Conservation (phyloP, 2,329 filamentous ascomycete species). For the Fusarium nygamai region DNA sequence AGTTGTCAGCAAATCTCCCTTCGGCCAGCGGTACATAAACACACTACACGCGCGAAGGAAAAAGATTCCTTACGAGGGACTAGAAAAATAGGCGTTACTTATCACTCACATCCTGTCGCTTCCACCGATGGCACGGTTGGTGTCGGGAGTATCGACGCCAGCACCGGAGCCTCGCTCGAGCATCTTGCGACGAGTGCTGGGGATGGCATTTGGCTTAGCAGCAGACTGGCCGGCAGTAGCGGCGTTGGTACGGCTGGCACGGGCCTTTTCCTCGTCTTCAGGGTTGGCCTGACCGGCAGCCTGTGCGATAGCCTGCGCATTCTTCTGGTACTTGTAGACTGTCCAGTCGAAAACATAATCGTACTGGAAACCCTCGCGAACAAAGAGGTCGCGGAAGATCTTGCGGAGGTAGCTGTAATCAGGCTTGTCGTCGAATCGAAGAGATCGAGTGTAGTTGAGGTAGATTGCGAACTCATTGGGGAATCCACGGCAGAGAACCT, state of each 20-base stretch:
- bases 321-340: constrained; percentile 99
- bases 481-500: constrained; percentile 98
- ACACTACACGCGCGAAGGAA: constrained; percentile 83
- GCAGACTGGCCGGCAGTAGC: constrained; percentile 72
- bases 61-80: constrained; percentile 89
- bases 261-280: constrained; percentile 81
- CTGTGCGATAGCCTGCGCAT: constrained; percentile 92
- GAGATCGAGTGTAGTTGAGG: constrained; percentile 97
- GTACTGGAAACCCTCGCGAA: constrained; percentile 99
- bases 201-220: constrained; percentile 77
- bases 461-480: constrained; percentile 99
- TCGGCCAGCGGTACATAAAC: constrained; percentile 76
- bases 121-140: constrained; percentile 79
- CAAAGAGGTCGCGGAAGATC: constrained; percentile 99
- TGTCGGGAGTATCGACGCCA: constrained; percentile 74
- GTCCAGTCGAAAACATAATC: constrained; percentile 99
- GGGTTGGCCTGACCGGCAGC: constrained; percentile 73
- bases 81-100: constrained; percentile 55
- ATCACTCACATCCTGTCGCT: constrained; percentile 97
- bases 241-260: constrained; percentile 72
- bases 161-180: constrained; percentile 72
- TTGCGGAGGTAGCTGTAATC: constrained; percentile 99
- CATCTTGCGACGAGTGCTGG: constrained; percentile 85
- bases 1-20: constrained; percentile 76
- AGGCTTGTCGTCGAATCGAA: constrained; percentile 99